Percentiles rank a stretch among this genome's conserved stretches.
These are phyloP conservation scores for Phlebiopsis gigantea DNA, from an alignment of 768 basidiomycete species.

Conservation along the genomic window DNA sequence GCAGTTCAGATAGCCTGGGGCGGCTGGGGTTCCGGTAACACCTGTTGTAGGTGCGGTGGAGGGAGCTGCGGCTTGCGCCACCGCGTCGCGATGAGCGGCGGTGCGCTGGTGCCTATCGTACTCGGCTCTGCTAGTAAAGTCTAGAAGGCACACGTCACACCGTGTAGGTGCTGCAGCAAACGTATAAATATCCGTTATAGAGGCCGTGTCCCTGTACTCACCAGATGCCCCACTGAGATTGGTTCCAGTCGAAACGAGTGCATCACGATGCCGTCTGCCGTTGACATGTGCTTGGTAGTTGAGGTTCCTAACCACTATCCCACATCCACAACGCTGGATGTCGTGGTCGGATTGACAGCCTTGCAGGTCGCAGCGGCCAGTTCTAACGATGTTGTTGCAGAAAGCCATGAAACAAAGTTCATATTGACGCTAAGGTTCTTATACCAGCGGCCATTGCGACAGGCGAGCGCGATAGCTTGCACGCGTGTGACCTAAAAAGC, in stretches of 20 bases:
- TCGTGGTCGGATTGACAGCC: neutral
- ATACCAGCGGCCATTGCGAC: too few species aligned
- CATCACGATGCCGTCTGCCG: constrained; percentile 3
- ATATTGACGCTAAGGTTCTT: too few species aligned
- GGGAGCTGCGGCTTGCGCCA: neutral
- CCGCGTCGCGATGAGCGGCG: neutral
- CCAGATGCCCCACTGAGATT: neutral
- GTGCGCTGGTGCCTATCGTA: constrained; percentile 4
- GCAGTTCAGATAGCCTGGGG: constrained; percentile 10
- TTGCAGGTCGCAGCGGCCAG: neutral
- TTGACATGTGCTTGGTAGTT: constrained; percentile 5
- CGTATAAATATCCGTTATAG: too few species aligned
- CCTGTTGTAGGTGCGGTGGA: neutral
- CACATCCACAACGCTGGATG: constrained; percentile 3
- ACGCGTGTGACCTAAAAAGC: too few species aligned
- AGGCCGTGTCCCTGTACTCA: neutral
- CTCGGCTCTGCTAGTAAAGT: constrained; percentile 3
- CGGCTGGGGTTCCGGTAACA: constrained; percentile 3
- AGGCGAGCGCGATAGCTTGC: too few species aligned
- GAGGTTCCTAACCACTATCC: neutral
- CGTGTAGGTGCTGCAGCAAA: neutral
- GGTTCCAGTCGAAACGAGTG: neutral
- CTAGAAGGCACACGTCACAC: constrained; percentile 5
- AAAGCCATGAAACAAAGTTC: neutral
- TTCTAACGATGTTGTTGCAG: neutral